phyloP scores from a whole-genome alignment of 306 rosid species.

The Cicer judaicum region DNA sequence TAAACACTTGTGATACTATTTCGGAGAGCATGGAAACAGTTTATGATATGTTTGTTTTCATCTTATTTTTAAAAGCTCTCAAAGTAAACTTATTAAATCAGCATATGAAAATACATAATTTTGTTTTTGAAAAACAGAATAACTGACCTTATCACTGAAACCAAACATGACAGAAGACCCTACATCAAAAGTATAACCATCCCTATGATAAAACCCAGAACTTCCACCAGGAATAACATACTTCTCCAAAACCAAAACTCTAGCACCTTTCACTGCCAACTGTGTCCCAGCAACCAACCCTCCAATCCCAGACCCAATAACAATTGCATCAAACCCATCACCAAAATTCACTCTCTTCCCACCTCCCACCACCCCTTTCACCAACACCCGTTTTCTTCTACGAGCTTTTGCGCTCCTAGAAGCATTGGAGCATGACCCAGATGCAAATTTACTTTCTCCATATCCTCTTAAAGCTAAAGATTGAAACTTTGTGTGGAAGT shows the following conservation, averaged over 20 bases:
- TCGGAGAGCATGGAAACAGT: too few species aligned
- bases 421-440: conserved; percentile 33
- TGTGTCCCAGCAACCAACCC: conserved; percentile 94
- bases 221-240: conserved; percentile 99
- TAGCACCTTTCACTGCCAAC: conserved; percentile 91
- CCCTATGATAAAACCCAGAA: conserved; percentile 85
- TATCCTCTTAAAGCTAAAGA: conserved; percentile 34
- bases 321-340: conserved; percentile 76
- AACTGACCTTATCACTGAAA: conserved; percentile 88
- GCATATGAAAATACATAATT: background rate
- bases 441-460: conserved; percentile 14
- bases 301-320: conserved; percentile 95
- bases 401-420: background rate
- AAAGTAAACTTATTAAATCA: too few species aligned
- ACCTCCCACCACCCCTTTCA: conserved; percentile 52
- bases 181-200: conserved; percentile 94
- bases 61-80: too few species aligned
- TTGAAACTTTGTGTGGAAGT: conserved; percentile 39
- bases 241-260: conserved; percentile 90
- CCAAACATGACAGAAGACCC: conserved; percentile 99
- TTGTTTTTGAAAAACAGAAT: background rate
- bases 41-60: too few species aligned
- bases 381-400: conserved; percentile 42
- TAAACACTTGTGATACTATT: too few species aligned
- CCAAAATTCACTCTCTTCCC: conserved; percentile 40